Conservation (phyloP, 1,139 yeast genomes). For the Sugiyamaella xylanicola region DNA sequence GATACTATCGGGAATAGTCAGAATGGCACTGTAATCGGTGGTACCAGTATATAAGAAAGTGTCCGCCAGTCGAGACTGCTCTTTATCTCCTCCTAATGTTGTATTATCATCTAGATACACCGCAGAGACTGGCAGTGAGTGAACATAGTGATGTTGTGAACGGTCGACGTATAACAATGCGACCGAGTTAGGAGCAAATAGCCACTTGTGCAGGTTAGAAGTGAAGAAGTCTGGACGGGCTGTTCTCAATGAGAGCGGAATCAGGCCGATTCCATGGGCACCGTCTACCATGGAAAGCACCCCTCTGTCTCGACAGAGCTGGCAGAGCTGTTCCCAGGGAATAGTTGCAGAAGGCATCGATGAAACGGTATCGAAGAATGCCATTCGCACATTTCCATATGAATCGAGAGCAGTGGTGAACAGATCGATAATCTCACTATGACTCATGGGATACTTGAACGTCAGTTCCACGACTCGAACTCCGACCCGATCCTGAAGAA, state of each 20-base stretch:
- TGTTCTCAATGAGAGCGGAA: conserved; percentile 50
- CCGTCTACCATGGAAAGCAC: conserved; percentile 67
- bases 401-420: conserved; percentile 42
- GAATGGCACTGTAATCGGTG: conserved; percentile 41
- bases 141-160: conserved; percentile 54
- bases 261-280: conserved; percentile 67
- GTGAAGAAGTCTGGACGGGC: conserved; percentile 63
- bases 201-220: conserved; percentile 74
- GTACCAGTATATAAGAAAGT: conserved; percentile 47
- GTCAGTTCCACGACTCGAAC: conserved; percentile 50
- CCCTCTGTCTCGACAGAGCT: conserved; percentile 50
- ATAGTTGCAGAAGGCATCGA: conserved; percentile 65
- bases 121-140: conserved; percentile 41
- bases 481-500: conserved; percentile 49
- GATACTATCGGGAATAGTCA: conserved; percentile 48
- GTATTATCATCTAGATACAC: conserved; percentile 30
- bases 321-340: conserved; percentile 56
- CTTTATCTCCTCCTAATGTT: conserved; percentile 5
- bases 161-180: conserved; percentile 63
- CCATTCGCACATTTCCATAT: conserved; percentile 40
- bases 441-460: conserved; percentile 53
- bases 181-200: conserved; percentile 58
- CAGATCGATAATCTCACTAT: conserved; percentile 49
- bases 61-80: conserved; percentile 30
- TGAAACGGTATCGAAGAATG: conserved; percentile 63